Conservation (phyloP, 306 rosid genomes). For the Elaeagnus macrophylla region DNA sequence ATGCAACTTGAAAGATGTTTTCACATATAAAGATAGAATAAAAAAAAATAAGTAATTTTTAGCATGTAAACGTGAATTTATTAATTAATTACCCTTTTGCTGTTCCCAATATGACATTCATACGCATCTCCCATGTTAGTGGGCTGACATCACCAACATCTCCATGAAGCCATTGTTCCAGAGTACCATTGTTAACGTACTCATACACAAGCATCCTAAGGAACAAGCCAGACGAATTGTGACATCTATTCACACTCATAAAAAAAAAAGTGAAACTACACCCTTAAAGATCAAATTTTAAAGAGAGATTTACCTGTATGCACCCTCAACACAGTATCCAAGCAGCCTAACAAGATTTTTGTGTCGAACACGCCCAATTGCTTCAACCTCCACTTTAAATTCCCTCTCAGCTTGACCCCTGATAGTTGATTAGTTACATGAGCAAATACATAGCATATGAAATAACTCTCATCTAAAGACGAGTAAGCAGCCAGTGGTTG, state of each 20-base stretch:
- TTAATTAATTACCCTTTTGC: constrained; percentile 70
- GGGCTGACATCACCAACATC: constrained; percentile 88
- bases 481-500: not conserved
- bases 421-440: constrained; percentile 6
- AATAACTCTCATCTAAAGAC: not conserved
- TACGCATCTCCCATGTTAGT: constrained; percentile 79
- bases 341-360: constrained; percentile 95
- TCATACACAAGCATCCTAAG: constrained; percentile 96
- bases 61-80: not conserved
- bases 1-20: constrained; percentile 18
- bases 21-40: constrained; percentile 5
- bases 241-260: constrained; percentile 9
- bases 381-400: constrained; percentile 91
- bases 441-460: constrained; percentile 15
- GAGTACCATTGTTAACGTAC: constrained; percentile 85
- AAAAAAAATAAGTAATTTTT: not conserved
- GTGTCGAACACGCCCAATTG: constrained; percentile 91
- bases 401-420: constrained; percentile 99
- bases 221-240: constrained; percentile 16
- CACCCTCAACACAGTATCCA: constrained; percentile 99
- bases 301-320: constrained; percentile 57
- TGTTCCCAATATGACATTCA: constrained; percentile 72
- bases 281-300: constrained; percentile 4
- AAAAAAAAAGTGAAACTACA: constrained; percentile 10
- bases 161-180: constrained; percentile 96